A percentile compares a stretch with the other conserved stretches of the same genome.
Evolutionary conservation across 225 moss, liverwort and hornwort genomes (phyloP).

Genomic region (Sphagnum contortum): DNA sequence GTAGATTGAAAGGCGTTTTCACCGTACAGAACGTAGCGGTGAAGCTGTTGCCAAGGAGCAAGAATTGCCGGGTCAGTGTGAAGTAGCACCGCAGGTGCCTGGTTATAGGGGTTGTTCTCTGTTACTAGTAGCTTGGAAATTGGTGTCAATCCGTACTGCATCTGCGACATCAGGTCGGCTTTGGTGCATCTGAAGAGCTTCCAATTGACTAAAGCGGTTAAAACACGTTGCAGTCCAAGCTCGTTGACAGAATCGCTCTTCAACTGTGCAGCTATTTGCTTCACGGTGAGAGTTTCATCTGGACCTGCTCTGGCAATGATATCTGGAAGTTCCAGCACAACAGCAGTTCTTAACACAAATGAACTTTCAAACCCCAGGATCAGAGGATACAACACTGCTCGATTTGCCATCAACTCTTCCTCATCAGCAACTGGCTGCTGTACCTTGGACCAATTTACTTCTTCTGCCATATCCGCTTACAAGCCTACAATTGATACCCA

Average conservation of each 20-base stretch:
- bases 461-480: too few species aligned
- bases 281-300: neutral
- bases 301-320: slow-evolving; percentile 11
- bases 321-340: slow-evolving; percentile 4
- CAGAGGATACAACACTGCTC: too few species aligned
- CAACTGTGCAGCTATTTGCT: too few species aligned
- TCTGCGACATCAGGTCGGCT: neutral
- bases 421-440: too few species aligned
- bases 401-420: too few species aligned
- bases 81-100: slow-evolving; percentile 9
- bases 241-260: neutral
- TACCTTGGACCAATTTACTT: too few species aligned
- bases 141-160: slow-evolving; percentile 14
- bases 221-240: too few species aligned
- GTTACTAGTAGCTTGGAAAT: slow-evolving; percentile 17
- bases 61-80: slow-evolving; percentile 4
- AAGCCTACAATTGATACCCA: too few species aligned
- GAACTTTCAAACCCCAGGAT: too few species aligned
- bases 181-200: neutral
- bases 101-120: slow-evolving; percentile 7
- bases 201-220: too few species aligned
- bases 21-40: slow-evolving; percentile 12
- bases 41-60: slow-evolving; percentile 16
- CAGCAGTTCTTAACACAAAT: too few species aligned
- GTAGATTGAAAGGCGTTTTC: slow-evolving; percentile 9